Conservation (phyloP, 2,329 filamentous ascomycete species). For the Magnaporthales sp. region DNA sequence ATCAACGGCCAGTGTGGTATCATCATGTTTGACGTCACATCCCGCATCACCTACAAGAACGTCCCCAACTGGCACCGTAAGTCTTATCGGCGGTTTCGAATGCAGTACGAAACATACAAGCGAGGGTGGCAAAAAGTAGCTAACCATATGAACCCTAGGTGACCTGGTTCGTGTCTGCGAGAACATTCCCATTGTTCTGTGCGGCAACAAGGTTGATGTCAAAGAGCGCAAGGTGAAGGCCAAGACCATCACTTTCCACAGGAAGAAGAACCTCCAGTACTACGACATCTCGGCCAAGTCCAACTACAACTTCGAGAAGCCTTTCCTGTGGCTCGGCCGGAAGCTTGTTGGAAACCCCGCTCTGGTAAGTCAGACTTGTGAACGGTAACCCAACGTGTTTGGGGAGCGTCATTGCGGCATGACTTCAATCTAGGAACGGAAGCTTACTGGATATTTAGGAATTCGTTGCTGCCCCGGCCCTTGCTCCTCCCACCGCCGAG, state of each 20-base stretch:
- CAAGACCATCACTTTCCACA: conserved; percentile 99
- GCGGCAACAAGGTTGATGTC: conserved; percentile 99
- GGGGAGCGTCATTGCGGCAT: background rate
- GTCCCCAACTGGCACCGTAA: conserved; percentile 99
- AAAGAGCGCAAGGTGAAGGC: conserved; percentile 99
- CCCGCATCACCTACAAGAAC: conserved; percentile 99
- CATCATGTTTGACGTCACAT: conserved; percentile 99
- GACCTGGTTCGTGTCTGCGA: conserved; percentile 98
- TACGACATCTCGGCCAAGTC: conserved; percentile 99
- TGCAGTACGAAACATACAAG: background rate
- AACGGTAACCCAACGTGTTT: background rate
- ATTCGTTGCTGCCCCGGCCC: conserved; percentile 90
- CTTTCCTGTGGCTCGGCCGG: conserved; percentile 97
- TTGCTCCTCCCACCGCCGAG: conserved; percentile 85
- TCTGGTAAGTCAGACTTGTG: conserved; percentile 50
- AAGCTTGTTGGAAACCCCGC: conserved; percentile 93
- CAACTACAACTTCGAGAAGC: conserved; percentile 99
- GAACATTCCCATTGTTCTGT: conserved; percentile 97
- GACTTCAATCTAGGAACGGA: background rate
- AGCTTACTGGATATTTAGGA: conserved; percentile 49
- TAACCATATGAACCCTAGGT: conserved; percentile 42
- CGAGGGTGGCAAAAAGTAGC: background rate
- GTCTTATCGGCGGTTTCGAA: background rate
- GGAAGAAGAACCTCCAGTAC: conserved; percentile 99
- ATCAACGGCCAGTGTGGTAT: conserved; percentile 99